Base-by-base conservation (phyloP, 306 rosid species). In the Abrus pulchellus region DNA sequence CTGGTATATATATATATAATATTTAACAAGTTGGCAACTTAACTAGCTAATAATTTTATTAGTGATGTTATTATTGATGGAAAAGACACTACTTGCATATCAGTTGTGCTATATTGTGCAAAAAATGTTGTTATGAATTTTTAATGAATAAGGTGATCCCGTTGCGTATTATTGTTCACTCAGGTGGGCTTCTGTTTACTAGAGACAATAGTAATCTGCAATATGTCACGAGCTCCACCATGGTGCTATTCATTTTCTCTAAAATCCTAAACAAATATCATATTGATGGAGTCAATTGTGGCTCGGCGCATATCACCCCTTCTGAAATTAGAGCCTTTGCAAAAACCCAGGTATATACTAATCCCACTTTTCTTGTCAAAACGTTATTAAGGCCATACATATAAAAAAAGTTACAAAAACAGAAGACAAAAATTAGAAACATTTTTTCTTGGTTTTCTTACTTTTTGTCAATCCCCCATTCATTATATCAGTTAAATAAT, bases 201-300 rank as follows among this genome's bases (percentile, higher is more conserved):
- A 87, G 99, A 83, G 97, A 94, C 45, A 83, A 86, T 44, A 88
- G 92, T 57, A 94, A 93, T 78, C 77, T 91, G 84, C 98, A 92
- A 75, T 94, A 91, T 85, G 90, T 82, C 41, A 75, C 94, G 11
- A 84, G 89, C 86, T 76, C 94, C 40, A 77, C 92, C 80, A 77
- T 88, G 97, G 90, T 88, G 80, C 86, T 94, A 41, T 89, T 86
- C 66, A 84, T 84, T 76, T 89, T 88, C 85, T 85, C 94, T 74
- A 89, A 85, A 67, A 83, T 86, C 81, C 79, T 92, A 59, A 76
- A 29, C 36, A 77, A 76, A 36, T 85, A 92, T 55, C 74, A 68
- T 13, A 34, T 88, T 29, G 36, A 75, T 66, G 92, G 92, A 72
- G 79, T 94, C 75, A 83, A 88, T 9, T 90, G 98, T 76, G 97